Base-by-base conservation (phyloP, 1,284 basidiomycete species). In the Phylloboletellus chloephorus region DNA sequence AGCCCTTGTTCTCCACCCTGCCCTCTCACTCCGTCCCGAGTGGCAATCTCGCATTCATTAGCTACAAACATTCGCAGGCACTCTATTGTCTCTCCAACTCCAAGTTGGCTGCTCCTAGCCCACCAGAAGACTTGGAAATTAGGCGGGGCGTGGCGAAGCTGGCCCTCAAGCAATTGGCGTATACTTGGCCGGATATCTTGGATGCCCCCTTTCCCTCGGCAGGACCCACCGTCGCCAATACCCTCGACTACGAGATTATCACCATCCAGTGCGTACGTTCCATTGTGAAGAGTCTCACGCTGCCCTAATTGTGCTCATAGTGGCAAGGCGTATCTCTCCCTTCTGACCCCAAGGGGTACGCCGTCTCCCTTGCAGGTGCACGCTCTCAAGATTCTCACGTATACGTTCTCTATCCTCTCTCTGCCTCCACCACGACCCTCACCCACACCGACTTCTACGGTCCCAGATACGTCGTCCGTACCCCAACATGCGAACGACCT, bases 321-420 rank as follows among this genome's bases (percentile, higher is more conserved):
- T 25, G 73, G 72, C n/a, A 67, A 75, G 36, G 61, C 71, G 1
- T 88, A 78, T 56, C 69, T 88, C 12, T 68, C 68, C 24, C 70
- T 85, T 19, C 50, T 56, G 10, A 71, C 71, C 21, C 67, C 74
- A 15, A 60, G 64, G 29, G 72, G 63, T 12, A 64, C 59, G 37
- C 83, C 86, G 3, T 81, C 78, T 12, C 61, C 73, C 11, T 55
- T 71, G 22, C 86, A 89, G 56, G 47, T 65, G 7, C 83, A 85
- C 52, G 82, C 86, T 2, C 63, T 88, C 37, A 71, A 74, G 43
- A 71, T 87, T 12, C 71, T 89, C n/a, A 74, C 78, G 7, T 72
- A 75, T 56, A 88, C 87, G 11, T 85, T 87, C 54, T 68, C 78
- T 7, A 58, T 79, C 26, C 61, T 78, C 13, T 65, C 65, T 35